phyloP scores from a whole-genome alignment of 2,329 filamentous ascomycete genomes.

The Epichloe sibirici region DNA sequence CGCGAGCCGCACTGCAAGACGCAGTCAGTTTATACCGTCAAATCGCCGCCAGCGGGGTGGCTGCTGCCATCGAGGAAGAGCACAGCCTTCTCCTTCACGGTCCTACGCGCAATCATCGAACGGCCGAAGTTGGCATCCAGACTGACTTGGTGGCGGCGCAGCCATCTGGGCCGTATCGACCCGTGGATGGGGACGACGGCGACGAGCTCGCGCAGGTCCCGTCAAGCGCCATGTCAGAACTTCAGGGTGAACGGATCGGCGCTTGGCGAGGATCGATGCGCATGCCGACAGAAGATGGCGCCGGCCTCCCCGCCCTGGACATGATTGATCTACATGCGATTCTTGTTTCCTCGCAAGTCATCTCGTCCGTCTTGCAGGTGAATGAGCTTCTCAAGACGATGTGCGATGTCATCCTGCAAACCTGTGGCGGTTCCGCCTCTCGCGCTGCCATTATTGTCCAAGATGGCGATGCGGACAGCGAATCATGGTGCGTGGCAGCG shows the following conservation, averaged over 20 bases:
- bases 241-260: constrained; percentile 45
- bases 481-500: constrained; percentile 61
- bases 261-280: constrained; percentile 52
- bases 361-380: constrained; percentile 66
- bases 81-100: constrained; percentile 56
- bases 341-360: constrained; percentile 64
- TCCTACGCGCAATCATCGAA: constrained; percentile 44
- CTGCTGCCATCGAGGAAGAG: constrained; percentile 53
- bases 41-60: constrained; percentile 57
- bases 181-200: constrained; percentile 31
- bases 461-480: constrained; percentile 40
- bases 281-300: constrained; percentile 41
- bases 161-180: constrained; percentile 37
- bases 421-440: constrained; percentile 58
- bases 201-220: constrained; percentile 29
- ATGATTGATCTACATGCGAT: constrained; percentile 76
- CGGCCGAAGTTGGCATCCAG: constrained; percentile 53
- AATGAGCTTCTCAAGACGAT: constrained; percentile 68
- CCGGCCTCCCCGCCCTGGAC: constrained; percentile 60
- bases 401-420: constrained; percentile 70
- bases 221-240: constrained; percentile 34
- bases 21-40: constrained; percentile 56
- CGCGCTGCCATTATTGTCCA: constrained; percentile 64
- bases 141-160: constrained; percentile 55
- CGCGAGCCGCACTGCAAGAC: constrained; percentile 56